These are phyloP conservation scores for Pseudogymnoascus sp. DNA, from an alignment of 2,329 filamentous ascomycete genomes.

Conservation along the genomic window DNA sequence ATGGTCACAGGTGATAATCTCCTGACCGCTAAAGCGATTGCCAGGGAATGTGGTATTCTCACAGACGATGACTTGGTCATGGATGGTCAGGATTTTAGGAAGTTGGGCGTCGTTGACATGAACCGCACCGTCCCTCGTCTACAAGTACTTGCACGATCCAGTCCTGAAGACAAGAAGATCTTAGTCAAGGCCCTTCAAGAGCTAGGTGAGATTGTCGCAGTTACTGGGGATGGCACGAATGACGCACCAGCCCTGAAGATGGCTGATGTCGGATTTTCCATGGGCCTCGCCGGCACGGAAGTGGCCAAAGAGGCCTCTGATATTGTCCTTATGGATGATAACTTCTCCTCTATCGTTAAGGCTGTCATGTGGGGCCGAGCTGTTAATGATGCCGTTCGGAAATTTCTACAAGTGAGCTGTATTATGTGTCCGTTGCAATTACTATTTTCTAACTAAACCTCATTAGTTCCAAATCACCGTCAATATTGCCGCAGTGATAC, in stretches of 20 bases:
- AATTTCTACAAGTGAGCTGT: constrained; percentile 45
- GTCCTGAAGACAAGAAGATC: constrained; percentile 68
- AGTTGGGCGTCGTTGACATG: constrained; percentile 57
- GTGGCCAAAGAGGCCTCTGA: constrained; percentile 40
- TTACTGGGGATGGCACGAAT: constrained; percentile 78
- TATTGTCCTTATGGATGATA: constrained; percentile 82
- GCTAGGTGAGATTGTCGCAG: constrained; percentile 70
- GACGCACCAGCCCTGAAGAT: constrained; percentile 74
- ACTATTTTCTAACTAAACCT: background rate
- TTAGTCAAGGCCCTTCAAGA: constrained; percentile 65
- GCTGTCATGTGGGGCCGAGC: constrained; percentile 73
- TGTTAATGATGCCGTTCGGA: constrained; percentile 70
- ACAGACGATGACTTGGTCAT: constrained; percentile 60
- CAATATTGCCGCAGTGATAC: constrained; percentile 59
- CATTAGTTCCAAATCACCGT: constrained; percentile 57
- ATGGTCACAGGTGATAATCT: constrained; percentile 80
- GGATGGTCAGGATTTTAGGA: constrained; percentile 71
- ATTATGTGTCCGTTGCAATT: background rate
- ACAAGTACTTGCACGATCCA: constrained; percentile 65
- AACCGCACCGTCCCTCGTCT: constrained; percentile 59
- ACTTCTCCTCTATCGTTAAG: constrained; percentile 79
- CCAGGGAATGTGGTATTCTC: constrained; percentile 68
- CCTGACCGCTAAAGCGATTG: constrained; percentile 70
- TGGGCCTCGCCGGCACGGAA: constrained; percentile 72
- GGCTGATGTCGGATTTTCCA: constrained; percentile 76